phyloP scores from a whole-genome alignment of 2,329 filamentous ascomycete species.

The Diaporthe aspalathi region DNA sequence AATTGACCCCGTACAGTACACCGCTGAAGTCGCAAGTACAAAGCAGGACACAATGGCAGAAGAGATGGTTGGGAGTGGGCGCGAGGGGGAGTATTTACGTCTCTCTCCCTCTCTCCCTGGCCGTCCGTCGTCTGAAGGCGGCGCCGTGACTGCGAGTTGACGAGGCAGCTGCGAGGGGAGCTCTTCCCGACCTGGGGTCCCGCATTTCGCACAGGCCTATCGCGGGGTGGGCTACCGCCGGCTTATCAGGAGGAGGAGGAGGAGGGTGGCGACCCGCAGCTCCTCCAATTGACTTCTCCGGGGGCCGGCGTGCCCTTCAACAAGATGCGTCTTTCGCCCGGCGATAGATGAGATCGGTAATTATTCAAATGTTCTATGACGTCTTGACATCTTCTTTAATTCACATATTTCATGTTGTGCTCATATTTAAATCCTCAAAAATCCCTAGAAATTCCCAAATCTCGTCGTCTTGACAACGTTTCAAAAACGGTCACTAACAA shows the following conservation, averaged over 20 bases:
- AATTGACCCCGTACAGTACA: constrained; percentile 36
- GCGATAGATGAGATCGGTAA: fast-evolving
- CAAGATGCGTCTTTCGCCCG: not conserved
- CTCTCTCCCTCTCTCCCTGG: not conserved
- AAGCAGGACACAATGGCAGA: constrained; percentile 3
- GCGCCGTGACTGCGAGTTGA: not conserved
- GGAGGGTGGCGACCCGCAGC: constrained; percentile 33
- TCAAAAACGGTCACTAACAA: not conserved
- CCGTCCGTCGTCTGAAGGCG: not conserved
- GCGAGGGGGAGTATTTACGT: constrained; percentile 35
- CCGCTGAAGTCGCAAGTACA: constrained; percentile 34
- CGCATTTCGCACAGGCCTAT: constrained; percentile 25
- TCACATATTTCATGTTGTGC: fast-evolving
- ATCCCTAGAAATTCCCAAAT: not conserved
- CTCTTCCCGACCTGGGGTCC: constrained; percentile 23
- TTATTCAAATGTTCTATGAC: fast-evolving
- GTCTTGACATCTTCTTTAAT: not conserved
- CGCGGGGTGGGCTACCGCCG: constrained; percentile 31
- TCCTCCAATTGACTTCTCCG: constrained; percentile 25
- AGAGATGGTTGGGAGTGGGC: constrained; percentile 1
- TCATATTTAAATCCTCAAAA: not conserved
- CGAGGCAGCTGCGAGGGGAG: constrained; percentile 27
- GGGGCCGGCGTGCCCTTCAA: not conserved
- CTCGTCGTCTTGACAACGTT: not conserved
- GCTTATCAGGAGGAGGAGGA: constrained; percentile 39